Percentiles rank a stretch among this genome's conserved stretches.
Conservation (phyloP, 176 grass and related monocot genomes). For the Oryza meyeriana region DNA sequence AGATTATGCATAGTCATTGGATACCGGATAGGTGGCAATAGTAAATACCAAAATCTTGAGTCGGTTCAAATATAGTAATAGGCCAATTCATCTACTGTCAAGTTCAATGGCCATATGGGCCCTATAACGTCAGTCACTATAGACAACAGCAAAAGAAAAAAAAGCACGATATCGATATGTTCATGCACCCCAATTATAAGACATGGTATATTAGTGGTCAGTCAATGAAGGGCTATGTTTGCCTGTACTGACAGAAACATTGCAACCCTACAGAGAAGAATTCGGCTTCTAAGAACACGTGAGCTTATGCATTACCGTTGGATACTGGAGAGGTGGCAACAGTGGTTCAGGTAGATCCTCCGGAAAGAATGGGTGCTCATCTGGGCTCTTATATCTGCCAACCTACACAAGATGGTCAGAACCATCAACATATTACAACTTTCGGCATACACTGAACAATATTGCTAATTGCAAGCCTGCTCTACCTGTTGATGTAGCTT, state of each 20-base stretch:
- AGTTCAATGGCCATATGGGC: background rate
- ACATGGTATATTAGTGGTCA: background rate
- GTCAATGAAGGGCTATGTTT: background rate
- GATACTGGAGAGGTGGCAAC: conserved; percentile 88
- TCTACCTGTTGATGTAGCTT: conserved; percentile 77
- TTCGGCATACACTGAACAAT: background rate
- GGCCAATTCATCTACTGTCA: background rate
- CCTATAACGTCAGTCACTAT: background rate
- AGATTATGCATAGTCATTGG: conserved; percentile 47
- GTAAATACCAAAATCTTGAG: too few species aligned
- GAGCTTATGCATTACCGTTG: conserved; percentile 45
- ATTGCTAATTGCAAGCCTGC: background rate
- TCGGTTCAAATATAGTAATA: too few species aligned
- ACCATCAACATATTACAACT: conserved; percentile 21
- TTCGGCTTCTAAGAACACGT: background rate
- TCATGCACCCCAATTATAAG: conserved; percentile 14
- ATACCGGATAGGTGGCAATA: conserved; percentile 78
- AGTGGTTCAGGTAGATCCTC: conserved; percentile 69
- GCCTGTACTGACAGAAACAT: background rate
- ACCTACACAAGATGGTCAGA: conserved; percentile 45
- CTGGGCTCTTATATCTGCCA: conserved; percentile 95
- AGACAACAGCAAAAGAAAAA: conserved; percentile 9
- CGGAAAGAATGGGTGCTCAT: conserved; percentile 95
- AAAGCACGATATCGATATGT: background rate
- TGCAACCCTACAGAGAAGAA: conserved; percentile 2